Evolutionary conservation across 768 basidiomycete species (phyloP).

Genomic region (Leccinum boreale): DNA sequence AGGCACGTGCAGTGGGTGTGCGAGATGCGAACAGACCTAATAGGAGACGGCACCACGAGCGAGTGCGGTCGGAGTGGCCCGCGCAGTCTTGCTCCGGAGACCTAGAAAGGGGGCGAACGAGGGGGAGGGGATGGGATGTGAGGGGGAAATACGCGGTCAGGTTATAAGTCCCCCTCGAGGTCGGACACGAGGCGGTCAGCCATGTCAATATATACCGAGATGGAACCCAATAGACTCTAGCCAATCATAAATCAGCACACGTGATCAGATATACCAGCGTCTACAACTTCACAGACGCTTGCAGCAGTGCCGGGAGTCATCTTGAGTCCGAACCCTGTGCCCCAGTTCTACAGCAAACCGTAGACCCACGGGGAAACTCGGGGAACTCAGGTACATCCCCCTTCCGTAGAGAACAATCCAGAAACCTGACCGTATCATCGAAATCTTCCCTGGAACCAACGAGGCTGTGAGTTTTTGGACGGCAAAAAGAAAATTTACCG

Average conservation of each 20-base stretch:
- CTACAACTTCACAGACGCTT: no score
- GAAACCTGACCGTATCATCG: no score
- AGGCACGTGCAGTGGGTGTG: background rate
- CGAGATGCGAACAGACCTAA: conserved; percentile 8
- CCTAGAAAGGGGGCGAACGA: conserved; percentile 17
- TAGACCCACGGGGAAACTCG: background rate
- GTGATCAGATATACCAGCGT: conserved; percentile 13
- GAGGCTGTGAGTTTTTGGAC: background rate
- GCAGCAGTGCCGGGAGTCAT: background rate
- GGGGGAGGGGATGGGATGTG: background rate
- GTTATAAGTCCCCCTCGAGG: conserved; percentile 27
- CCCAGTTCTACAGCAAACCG: background rate
- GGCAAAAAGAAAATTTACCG: background rate
- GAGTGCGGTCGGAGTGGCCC: conserved; percentile 16
- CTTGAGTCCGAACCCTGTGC: background rate
- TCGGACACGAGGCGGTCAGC: conserved; percentile 22
- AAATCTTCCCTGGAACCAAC: background rate
- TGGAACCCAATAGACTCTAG: conserved; percentile 8
- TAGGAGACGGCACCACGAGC: conserved; percentile 14
- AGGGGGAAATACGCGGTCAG: background rate
- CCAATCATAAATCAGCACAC: conserved; percentile 26
- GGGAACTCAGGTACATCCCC: background rate
- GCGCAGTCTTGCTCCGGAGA: conserved; percentile 22
- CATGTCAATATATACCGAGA: conserved; percentile 9
- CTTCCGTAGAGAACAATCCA: background rate